phyloP scores from a whole-genome alignment of 768 basidiomycete genomes.

The Suillus ampliporus region DNA sequence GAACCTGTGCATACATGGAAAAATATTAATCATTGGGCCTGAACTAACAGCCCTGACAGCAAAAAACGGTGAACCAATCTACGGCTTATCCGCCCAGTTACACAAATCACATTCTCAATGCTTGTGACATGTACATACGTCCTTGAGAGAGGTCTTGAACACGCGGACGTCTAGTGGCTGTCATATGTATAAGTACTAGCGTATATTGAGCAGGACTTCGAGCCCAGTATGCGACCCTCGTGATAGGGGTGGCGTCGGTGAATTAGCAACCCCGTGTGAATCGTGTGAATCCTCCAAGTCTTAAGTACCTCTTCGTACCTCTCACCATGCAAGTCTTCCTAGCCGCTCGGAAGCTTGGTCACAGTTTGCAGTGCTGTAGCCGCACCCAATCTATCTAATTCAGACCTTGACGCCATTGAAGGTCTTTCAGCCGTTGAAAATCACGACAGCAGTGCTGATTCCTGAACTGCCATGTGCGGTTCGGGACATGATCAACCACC shows the following conservation, averaged over 20 bases:
- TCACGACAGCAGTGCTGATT: not conserved
- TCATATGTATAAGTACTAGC: too few species aligned
- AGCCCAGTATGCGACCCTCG: not conserved
- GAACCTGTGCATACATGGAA: not conserved
- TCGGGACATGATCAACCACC: conserved; percentile 1
- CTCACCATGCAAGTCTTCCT: not conserved
- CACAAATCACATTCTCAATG: too few species aligned
- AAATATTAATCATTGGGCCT: not conserved
- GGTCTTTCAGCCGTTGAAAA: not conserved
- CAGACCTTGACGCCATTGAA: not conserved
- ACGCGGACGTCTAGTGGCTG: too few species aligned
- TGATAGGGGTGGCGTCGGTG: not conserved
- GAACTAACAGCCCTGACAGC: not conserved
- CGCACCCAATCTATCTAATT: not conserved
- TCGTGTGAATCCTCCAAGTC: not conserved
- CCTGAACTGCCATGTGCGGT: not conserved
- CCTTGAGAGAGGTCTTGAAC: too few species aligned
- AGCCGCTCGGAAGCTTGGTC: conserved; percentile 1
- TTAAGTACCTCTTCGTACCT: not conserved
- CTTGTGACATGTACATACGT: too few species aligned
- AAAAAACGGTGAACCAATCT: too few species aligned
- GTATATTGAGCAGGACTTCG: too few species aligned
- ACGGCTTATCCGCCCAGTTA: too few species aligned
- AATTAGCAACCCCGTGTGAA: not conserved
- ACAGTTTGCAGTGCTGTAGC: not conserved